A percentile compares a stretch with the other conserved stretches of the same genome.
Conservation (phyloP, 495 filamentous ascomycete genomes). For the Articulospora tetracladia region DNA sequence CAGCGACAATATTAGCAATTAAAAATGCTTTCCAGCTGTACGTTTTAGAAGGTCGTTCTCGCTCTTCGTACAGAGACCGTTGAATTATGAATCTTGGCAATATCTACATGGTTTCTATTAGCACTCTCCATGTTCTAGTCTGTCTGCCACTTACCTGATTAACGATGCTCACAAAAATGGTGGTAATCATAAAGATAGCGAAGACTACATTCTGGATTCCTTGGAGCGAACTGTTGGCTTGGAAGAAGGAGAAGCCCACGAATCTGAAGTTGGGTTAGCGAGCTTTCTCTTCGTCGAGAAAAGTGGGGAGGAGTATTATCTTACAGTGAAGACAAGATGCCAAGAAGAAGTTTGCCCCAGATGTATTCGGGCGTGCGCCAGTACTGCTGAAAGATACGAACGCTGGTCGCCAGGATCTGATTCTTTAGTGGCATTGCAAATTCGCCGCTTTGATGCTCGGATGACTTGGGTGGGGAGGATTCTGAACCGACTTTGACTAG, state of each 20-base stretch:
- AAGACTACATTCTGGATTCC: conserved; percentile 87
- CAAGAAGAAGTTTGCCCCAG: conserved; percentile 63
- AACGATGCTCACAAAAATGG: not conserved
- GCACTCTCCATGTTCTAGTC: not conserved
- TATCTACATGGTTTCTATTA: conserved; percentile 50
- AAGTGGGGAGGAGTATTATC: conserved; percentile 46
- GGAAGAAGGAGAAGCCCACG: conserved; percentile 88
- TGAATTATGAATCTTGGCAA: conserved; percentile 81
- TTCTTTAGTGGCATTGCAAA: conserved; percentile 50
- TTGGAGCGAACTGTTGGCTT: conserved; percentile 62
- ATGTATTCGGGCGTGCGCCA: conserved; percentile 87
- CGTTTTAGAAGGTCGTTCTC: conserved; percentile 79
- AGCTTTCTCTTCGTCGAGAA: conserved; percentile 26
- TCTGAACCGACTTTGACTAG: conserved; percentile 52
- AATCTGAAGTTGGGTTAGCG: too few species aligned
- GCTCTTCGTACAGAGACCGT: conserved; percentile 78
- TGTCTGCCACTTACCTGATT: not conserved
- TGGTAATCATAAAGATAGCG: conserved; percentile 69
- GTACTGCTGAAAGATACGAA: conserved; percentile 80
- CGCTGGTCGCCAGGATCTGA: conserved; percentile 50
- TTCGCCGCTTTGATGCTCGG: conserved; percentile 41
- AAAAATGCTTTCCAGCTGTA: conserved; percentile 84
- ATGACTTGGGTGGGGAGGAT: conserved; percentile 47
- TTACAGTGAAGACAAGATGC: conserved; percentile 62
- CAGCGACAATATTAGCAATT: conserved; percentile 70